Percentiles rank a stretch among this genome's conserved stretches.
These are phyloP conservation scores for Boletellus sp. DNA, from an alignment of 1,284 basidiomycete genomes.

Conservation along the genomic window DNA sequence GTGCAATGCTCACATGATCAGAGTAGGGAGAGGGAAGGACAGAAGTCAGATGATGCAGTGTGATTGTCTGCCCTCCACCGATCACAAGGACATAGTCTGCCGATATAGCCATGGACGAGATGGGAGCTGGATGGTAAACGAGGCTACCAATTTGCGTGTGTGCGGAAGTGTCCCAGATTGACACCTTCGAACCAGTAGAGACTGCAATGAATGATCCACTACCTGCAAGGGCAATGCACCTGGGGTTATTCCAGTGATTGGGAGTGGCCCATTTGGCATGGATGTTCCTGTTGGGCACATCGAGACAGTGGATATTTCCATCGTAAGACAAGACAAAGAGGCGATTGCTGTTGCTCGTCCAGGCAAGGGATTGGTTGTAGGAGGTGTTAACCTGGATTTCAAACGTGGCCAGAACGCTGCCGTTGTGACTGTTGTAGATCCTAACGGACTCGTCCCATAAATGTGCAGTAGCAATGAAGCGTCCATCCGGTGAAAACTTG, in stretches of 20 bases:
- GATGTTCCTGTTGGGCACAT: too few relatives aligned
- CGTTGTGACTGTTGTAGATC: neutral
- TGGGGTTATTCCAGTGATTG: neutral
- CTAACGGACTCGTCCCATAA: neutral
- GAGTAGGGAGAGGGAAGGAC: too few relatives aligned
- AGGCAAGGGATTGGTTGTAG: neutral
- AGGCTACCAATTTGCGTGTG: neutral
- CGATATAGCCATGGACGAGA: neutral
- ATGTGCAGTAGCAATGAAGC: neutral
- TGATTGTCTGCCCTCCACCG: neutral
- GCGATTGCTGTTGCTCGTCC: neutral
- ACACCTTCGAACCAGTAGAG: neutral
- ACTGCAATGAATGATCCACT: neutral
- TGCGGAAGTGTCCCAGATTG: neutral
- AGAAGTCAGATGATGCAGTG: too few relatives aligned
- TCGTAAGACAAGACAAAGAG: neutral
- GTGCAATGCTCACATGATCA: too few relatives aligned
- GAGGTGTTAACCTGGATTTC: too few relatives aligned
- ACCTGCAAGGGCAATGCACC: neutral
- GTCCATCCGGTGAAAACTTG: constrained; percentile 2
- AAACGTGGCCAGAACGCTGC: too few relatives aligned
- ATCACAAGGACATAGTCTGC: neutral
- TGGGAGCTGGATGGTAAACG: neutral
- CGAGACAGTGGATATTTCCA: neutral
- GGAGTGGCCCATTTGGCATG: too few relatives aligned